Evolutionary conservation across 768 basidiomycete species (phyloP).

Genomic region (Dictyophora rubrovolvata): DNA sequence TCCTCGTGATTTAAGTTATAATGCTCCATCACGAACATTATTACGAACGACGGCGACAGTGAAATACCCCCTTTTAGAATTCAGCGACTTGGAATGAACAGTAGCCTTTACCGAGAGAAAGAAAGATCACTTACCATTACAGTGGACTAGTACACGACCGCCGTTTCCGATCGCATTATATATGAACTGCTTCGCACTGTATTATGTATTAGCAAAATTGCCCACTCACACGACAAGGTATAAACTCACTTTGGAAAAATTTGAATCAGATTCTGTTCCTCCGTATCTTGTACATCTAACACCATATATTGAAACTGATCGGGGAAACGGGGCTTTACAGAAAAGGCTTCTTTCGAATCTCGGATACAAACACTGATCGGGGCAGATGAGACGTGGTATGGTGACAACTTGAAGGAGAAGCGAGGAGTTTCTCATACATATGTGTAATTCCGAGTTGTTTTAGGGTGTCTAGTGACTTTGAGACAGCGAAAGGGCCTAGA

Average conservation of each 20-base stretch:
- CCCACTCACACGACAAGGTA: neutral
- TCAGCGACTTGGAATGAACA: neutral
- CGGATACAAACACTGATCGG: conserved; percentile 70
- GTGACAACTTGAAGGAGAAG: neutral
- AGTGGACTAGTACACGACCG: conserved; percentile 79
- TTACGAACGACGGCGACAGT: conserved; percentile 78
- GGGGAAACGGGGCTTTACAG: conserved; percentile 77
- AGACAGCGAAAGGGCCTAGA: conserved; percentile 82
- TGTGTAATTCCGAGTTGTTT: conserved; percentile 64
- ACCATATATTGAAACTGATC: conserved; percentile 69
- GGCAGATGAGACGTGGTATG: neutral
- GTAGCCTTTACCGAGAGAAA: neutral
- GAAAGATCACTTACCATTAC: conserved; percentile 51
- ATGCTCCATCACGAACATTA: conserved; percentile 90
- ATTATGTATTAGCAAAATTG: neutral
- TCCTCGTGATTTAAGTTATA: conserved; percentile 79
- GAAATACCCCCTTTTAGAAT: conserved; percentile 57
- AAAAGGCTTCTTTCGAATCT: conserved; percentile 83
- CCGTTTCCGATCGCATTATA: conserved; percentile 52
- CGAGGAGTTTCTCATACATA: conserved; percentile 39
- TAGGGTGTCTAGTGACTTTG: conserved; percentile 69
- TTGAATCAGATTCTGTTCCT: conserved; percentile 90
- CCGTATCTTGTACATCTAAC: conserved; percentile 82
- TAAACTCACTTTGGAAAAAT: conserved; percentile 69
- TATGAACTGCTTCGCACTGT: conserved; percentile 70